phyloP scores from a whole-genome alignment of 345 rosid species.

The Lepidium africanum region DNA sequence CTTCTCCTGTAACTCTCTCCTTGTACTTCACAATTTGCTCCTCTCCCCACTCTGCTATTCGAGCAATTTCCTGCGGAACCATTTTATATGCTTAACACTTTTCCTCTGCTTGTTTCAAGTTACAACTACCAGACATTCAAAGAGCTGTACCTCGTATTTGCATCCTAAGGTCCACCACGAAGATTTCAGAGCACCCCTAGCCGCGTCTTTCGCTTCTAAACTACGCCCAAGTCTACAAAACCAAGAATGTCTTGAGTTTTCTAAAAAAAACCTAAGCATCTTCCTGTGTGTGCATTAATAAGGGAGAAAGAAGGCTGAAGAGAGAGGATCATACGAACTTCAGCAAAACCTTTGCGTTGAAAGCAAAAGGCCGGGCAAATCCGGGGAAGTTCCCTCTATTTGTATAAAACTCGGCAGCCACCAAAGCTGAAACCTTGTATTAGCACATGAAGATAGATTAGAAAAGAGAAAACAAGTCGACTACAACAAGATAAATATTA shows the following conservation, averaged over 20 bases:
- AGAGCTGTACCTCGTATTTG: conserved; percentile 44
- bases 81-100: background rate
- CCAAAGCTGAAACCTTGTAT: conserved; percentile 77
- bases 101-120: background rate
- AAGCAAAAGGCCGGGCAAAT: conserved; percentile 74
- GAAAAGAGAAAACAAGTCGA: conserved; percentile 7
- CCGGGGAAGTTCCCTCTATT: conserved; percentile 75
- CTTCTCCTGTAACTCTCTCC: conserved; percentile 65
- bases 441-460: conserved; percentile 15
- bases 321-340: conserved; percentile 42
- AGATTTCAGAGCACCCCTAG: conserved; percentile 81
- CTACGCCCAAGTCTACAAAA: conserved; percentile 56
- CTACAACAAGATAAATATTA: background rate
- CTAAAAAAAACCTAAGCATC: background rate
- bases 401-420: conserved; percentile 79
- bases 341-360: conserved; percentile 64
- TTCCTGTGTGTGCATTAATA: background rate
- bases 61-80: conserved; percentile 47
- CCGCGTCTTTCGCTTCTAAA: conserved; percentile 80
- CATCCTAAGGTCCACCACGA: conserved; percentile 99
- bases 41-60: conserved; percentile 69
- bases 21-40: conserved; percentile 65
- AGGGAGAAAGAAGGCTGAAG: background rate
- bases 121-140: background rate
- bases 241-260: conserved; percentile 7